Base-by-base conservation (phyloP, 352 stramenopile species). In the Phytophthora pisi region DNA sequence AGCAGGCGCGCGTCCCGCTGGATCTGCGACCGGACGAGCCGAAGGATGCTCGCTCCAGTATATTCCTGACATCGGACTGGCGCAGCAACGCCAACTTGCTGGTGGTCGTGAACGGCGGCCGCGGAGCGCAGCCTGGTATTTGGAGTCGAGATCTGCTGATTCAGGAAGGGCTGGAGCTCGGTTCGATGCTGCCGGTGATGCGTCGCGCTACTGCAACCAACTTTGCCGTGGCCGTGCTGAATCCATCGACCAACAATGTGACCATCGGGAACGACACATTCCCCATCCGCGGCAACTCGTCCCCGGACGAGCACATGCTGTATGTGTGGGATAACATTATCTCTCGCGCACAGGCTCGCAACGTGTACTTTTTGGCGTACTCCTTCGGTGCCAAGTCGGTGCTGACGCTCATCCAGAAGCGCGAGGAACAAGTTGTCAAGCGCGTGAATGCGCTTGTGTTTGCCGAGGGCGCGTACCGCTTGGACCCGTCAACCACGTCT, bases 321-420 rank as follows among this genome's bases (percentile, higher is more conserved):
- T 92, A 92, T 57, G 76, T 92, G 26, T 93, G 86, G 83, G 83
- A 92, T 63, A 76, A 91, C 57, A 84, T 91, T 51, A 82, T 93
- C 53, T 83, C 72, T 8, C 82, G 79, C 51, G 75, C 83, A 0
- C 64, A 82, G 15, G 84, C 84, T 15, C 75, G 74, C 61, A 88
- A 90, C 16, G 65, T 90, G 8, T 89, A 82, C 49, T 65, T 93
- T 30, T 72, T 93, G 30, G 84, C 84, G 13, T 90, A 91, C 55
- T 89, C 82, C 1, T 86, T 90, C 60, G 84, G 82, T 8, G 84
- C 82, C 28, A 91, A 91, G 64, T 77, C 85, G 13, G 80, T 91
- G 45, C 76, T 86, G 13, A 89, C 79, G 11, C 70, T 93, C 8
- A 74, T 92, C 23, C 80, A 90, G 58, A 74, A 91, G 4, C 81